Percentiles rank a stretch among this genome's conserved stretches.
Conservation (phyloP, 2,329 filamentous ascomycete genomes). For the Apiospora sp. region DNA sequence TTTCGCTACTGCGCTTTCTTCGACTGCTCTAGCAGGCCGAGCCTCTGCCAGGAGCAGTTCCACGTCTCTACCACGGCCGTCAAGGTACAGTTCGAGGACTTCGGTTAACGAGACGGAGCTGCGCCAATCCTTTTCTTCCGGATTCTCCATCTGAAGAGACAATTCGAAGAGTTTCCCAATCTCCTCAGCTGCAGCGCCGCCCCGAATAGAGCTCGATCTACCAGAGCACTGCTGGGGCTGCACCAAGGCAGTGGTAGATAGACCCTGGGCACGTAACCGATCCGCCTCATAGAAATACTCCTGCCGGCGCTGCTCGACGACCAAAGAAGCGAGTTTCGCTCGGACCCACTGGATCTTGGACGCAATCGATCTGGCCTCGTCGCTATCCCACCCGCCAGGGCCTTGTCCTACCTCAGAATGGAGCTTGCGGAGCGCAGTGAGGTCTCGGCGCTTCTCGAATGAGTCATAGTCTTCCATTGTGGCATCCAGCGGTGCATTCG, state of each 20-base stretch:
- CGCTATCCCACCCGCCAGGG: background rate
- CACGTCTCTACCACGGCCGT: background rate
- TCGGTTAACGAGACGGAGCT: background rate
- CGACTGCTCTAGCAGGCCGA: background rate
- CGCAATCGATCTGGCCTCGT: slow-evolving; percentile 1
- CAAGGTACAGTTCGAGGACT: background rate
- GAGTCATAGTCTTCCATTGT: background rate
- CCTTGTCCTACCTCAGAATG: background rate
- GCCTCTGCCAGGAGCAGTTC: background rate
- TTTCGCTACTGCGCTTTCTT: background rate
- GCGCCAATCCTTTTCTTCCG: background rate
- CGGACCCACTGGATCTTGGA: background rate
- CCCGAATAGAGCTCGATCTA: background rate
- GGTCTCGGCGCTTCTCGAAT: slow-evolving; percentile 1
- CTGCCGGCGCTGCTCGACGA: background rate
- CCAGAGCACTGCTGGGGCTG: background rate
- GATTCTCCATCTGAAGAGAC: background rate
- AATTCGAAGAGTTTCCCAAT: background rate
- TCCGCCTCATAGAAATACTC: background rate
- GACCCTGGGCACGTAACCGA: background rate
- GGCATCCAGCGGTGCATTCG: background rate
- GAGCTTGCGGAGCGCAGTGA: background rate
- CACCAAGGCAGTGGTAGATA: background rate
- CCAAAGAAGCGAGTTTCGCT: background rate
- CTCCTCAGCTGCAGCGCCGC: background rate